Base-by-base conservation (phyloP, 352 stramenopile genomes). In the Globisporangium uncinulatum region DNA sequence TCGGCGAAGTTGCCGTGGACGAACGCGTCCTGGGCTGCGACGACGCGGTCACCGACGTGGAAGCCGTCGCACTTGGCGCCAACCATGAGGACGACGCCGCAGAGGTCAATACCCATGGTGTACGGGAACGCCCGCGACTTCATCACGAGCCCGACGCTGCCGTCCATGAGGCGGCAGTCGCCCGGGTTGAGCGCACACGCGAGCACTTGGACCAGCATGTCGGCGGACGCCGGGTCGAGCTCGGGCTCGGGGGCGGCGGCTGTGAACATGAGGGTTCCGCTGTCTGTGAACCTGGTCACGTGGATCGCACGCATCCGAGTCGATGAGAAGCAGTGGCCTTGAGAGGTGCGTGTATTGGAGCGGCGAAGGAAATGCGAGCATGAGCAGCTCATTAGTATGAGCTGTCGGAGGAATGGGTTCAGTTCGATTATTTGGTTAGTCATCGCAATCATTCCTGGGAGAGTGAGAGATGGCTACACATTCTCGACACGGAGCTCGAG, bases 121-220 rank as follows among this genome's bases (percentile, higher is more conserved):
- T 84, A 84, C 9, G 74, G 71, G 42, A 76, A 80, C 45, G 47
- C 4, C 31, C 70, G 61, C 21, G 71, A 66, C 31, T 70, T 73
- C 60, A 80, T 54, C 13, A 80, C 59, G n/a, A 80, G 61, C 41
- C 63, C 71, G 0, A 77, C 47, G 45, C 63, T 65, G 37, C 71
- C 71, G 34, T 41, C 61, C 71, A 77, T 69, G 48, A 80, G 24
- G 13, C 52, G 52, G 46, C 60, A 71, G 50, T 80, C 71, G 24
- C 57, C 71, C 6, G 69, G 52, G 36, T 80, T 76, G 9, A 80
- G 46, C 7, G 62, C 65, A 20, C 57, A 67, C 6, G 71, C 68
- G 11, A 67, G 54, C 13, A 80, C 71, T 4, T 50, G 42, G 17
- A 80, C 54, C 11, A 73, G 59, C 21, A 80, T 32, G 1, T 77